Evolutionary conservation across 441 rosid species (phyloP).

Genomic region (Aleurites moluccanus): DNA sequence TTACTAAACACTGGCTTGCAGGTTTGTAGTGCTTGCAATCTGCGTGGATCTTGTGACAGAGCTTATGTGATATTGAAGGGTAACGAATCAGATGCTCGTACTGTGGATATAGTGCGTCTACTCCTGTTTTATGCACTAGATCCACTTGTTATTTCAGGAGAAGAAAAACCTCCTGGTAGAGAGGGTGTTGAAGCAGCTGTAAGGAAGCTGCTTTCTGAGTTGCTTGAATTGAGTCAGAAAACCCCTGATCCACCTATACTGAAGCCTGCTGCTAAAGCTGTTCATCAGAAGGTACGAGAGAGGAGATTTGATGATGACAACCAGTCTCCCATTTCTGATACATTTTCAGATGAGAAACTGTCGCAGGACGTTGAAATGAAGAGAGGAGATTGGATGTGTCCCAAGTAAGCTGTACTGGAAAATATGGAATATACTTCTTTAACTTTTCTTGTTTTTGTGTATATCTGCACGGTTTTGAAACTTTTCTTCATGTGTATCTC

Average conservation of each 20-base stretch:
- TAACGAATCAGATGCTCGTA: constrained; percentile 68
- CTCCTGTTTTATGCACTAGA: constrained; percentile 70
- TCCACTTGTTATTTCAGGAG: constrained; percentile 57
- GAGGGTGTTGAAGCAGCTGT: constrained; percentile 54
- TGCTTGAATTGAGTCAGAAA: constrained; percentile 69
- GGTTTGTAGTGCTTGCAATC: constrained; percentile 83
- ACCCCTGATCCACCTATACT: constrained; percentile 50
- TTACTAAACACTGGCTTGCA: constrained; percentile 27
- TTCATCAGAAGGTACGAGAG: constrained; percentile 24
- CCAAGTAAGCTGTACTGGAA: constrained; percentile 52
- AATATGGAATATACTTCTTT: constrained; percentile 15
- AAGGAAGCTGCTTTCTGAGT: constrained; percentile 69
- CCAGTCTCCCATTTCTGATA: not conserved
- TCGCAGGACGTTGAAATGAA: constrained; percentile 55
- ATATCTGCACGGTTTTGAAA: not conserved
- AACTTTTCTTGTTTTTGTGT: not conserved
- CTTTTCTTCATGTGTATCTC: not conserved
- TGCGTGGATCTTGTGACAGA: constrained; percentile 83
- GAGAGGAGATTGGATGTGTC: constrained; percentile 72
- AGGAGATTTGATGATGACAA: constrained; percentile 23
- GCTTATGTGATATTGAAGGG: constrained; percentile 74
- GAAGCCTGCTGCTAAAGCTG: constrained; percentile 38
- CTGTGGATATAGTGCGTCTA: constrained; percentile 79
- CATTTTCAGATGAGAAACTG: constrained; percentile 16
- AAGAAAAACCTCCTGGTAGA: constrained; percentile 49